Base-by-base conservation (phyloP, 2,329 filamentous ascomycete genomes). In the Colletotrichum godetiae region DNA sequence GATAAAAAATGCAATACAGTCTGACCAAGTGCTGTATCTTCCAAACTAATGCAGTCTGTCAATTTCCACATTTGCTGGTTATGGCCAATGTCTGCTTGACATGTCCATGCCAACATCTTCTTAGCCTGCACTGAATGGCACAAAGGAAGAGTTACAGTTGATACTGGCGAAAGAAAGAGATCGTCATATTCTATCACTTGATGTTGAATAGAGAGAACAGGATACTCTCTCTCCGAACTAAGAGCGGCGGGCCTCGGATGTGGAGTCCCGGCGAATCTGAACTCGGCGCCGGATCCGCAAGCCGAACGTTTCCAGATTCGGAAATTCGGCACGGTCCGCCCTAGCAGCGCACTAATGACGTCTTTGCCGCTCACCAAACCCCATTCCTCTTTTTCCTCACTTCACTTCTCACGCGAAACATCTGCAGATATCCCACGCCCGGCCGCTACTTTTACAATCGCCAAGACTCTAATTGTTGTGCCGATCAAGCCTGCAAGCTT, bases 241-340 rank as follows among this genome's bases (percentile, higher is more conserved):
- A 8, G 8, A 49, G 29, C 29, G 22, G n/a, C 31, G 4, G 19
- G 27, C 24, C 57, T 61, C 57, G 37, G 15, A n/a, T 58, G 37
- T 42, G 37, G 59, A 22, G 52, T 49, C 52, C 67, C 67, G 67
- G 67, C 29, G 53, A 69, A 3, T 49, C 52, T 29, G 27, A 24
- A 31, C 29, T 69, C 67, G 67, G 67, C 60, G 35, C 60, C 60
- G 67, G 53, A 7, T 52, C 10, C 31, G 31, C 24, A 65, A 59
- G 53, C 67, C 67, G 67, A 69, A 58, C 22, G 3, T 37, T 24
- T 10, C 33, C 33, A 35, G 33, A 35, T 11, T 68, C 66, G 66
- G 66, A 24, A 68, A 19, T 35, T 62, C 67, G 67, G 67, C 67
- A 65, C 27, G 27, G 33, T 60, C 31, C 33, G 35, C 52, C 22